Evolutionary conservation across 108 stramenopile genomes (phyloP), one percentile per base, ranked within the genome.

Genomic region (Thalassiosira profunda): DNA sequence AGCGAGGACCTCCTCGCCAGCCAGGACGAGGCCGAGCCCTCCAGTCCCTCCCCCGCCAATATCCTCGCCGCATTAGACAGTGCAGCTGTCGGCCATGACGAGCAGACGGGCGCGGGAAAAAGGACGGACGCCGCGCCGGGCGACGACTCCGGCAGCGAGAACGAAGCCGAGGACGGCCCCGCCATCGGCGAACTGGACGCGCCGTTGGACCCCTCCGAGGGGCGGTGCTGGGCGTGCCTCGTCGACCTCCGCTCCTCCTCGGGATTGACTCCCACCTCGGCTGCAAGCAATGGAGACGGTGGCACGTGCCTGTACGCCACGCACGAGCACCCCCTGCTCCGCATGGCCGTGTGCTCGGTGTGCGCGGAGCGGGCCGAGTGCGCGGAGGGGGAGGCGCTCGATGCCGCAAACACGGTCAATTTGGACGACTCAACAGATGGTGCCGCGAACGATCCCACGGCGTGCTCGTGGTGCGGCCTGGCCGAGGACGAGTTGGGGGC

Each of bases 251-350:
- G 29, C n/a, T n/a, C n/a, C n/a, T n/a, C n/a, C n/a, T n/a, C n/a
- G n/a, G n/a, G n/a, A n/a, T n/a, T n/a, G n/a, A n/a, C n/a, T n/a
- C 12, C 21, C 38, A 17, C 9, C 47, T 38, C 38, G 44, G 23
- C 43, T 40, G 12, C 9, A 33, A 35, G 2, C 12, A 42, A 28
- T 52, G n/a, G 25, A 0, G 55, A 65, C 30, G 28, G 0, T 24
- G 34, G 55, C 11, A 33, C 11, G 2, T n/a, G 7, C 25, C 57
- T 24, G 25, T 84, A 79, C 43, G 65, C 78, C 0, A 67, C 67
- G 17, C 86, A 87, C 53, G 61, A 58, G 46, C 86, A 87, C 45
- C 86, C 86, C 14, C 51, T 74, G 0, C 57, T 87, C n/a, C 26
- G 61, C 11, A 53, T 85, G 15, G 51, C 84, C 3, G 78, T 79